Base-by-base conservation (phyloP, 371 early-diverging fungal genomes). In the Rhizopus arrhizus region DNA sequence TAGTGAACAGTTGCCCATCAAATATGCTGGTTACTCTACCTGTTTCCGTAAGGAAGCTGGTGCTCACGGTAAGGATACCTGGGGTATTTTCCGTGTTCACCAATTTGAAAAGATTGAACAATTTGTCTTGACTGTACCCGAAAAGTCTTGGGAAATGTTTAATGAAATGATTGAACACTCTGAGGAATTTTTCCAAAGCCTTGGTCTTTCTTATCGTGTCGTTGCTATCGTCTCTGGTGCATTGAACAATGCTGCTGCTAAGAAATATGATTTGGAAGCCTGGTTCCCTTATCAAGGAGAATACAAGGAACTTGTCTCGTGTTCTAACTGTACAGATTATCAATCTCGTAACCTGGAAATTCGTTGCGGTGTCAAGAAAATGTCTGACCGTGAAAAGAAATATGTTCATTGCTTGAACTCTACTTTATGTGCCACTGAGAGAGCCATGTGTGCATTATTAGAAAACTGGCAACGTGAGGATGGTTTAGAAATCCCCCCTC, bases 61-160 rank as follows among this genome's bases (percentile, higher is more conserved):
- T 61, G 96, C 99, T 3, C 97, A 97, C 71, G 99, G 99, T 64
- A 94, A 97, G 70, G 99, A 99, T 78, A 99, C 97, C 59, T 92
- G 95, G 95, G 99, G 99, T 59, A 92, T 99, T 64, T 99, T 99
- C 91, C 90, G 99, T 62, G 98, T 99, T 45, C 99, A 99, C 77
- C 99, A 99, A 87, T 99, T 99, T 76, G 99, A 99, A 80, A 99
- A 99, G 89, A 86, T 99, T 57, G 99, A 99, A 83, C 99, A 99
- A 83, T 99, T 99, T 80, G 92, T 95, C 41, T 77, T 99, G 70
- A 92, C 95, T 29, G 92, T 93, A 60, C 99, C 99, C 40, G 97
- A 96, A 62, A 95, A 98, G 85, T 92, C 93, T 40, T 95, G 97
- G 94, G 96, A 93, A 64, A 92, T 94, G 94, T 97, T 96, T 81